phyloP scores from a whole-genome alignment of 2,329 filamentous ascomycete species.

The Fusarium multiceps region DNA sequence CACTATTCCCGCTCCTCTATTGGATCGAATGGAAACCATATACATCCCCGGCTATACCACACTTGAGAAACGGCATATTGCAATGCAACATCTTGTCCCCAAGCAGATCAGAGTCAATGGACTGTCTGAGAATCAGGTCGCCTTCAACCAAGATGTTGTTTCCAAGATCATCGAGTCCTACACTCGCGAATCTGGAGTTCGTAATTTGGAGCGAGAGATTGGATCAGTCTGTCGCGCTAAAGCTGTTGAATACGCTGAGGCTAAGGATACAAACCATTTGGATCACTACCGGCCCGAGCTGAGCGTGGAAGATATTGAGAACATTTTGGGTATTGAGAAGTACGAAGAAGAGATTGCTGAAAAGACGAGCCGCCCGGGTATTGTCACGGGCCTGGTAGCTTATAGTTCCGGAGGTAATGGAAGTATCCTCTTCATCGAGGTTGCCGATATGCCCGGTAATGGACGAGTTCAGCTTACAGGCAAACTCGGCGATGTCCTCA shows the following conservation, averaged over 20 bases:
- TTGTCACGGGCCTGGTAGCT: slow-evolving; percentile 95
- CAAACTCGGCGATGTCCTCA: slow-evolving; percentile 95
- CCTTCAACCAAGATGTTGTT: slow-evolving; percentile 83
- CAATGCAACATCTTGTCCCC: slow-evolving; percentile 90
- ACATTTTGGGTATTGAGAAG: slow-evolving; percentile 90
- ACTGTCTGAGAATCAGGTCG: slow-evolving; percentile 78
- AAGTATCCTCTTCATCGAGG: slow-evolving; percentile 97
- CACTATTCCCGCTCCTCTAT: slow-evolving; percentile 90
- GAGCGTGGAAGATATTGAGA: slow-evolving; percentile 83
- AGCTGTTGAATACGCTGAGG: slow-evolving; percentile 93
- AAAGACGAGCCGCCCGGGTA: slow-evolving; percentile 82
- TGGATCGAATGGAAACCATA: slow-evolving; percentile 98
- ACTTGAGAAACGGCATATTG: slow-evolving; percentile 95
- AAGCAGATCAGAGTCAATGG: slow-evolving; percentile 96
- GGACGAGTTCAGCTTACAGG: slow-evolving; percentile 95
- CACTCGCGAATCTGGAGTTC: slow-evolving; percentile 94
- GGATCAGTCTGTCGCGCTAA: slow-evolving; percentile 94
- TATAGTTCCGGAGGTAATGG: slow-evolving; percentile 94
- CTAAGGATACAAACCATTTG: slow-evolving; percentile 77
- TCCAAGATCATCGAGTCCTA: slow-evolving; percentile 97
- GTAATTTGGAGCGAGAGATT: slow-evolving; percentile 95
- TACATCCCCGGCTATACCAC: slow-evolving; percentile 95
- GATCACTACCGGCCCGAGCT: slow-evolving; percentile 79
- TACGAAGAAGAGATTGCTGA: slow-evolving; percentile 97
- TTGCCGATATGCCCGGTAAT: slow-evolving; percentile 94